Evolutionary conservation across 2,329 filamentous ascomycete genomes (phyloP).

Genomic region (Pseudopyricularia cyperi): DNA sequence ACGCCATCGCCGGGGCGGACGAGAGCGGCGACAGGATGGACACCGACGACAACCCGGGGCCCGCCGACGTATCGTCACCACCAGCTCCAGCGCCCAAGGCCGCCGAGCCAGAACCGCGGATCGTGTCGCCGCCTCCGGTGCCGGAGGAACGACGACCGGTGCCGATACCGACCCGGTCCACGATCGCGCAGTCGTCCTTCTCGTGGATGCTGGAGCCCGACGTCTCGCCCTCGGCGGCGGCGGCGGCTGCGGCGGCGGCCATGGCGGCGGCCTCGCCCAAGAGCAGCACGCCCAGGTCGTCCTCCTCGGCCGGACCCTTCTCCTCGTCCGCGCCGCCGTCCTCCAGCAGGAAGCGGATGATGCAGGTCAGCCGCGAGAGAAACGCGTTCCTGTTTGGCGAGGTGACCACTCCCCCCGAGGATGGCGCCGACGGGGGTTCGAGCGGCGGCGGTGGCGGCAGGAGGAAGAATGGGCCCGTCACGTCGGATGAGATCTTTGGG

Average conservation of each 20-base stretch:
- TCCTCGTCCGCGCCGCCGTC: constrained; percentile 9
- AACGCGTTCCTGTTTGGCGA: constrained; percentile 50
- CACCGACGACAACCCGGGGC: constrained; percentile 9
- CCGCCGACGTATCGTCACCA: not conserved
- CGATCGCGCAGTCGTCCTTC: constrained; percentile 61
- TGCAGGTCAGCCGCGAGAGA: constrained; percentile 30
- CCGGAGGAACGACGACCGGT: constrained; percentile 14
- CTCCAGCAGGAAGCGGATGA: constrained; percentile 8
- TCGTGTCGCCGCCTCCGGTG: not conserved
- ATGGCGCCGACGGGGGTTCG: constrained; percentile 18
- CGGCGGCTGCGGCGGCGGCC: not conserved
- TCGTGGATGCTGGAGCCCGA: constrained; percentile 64
- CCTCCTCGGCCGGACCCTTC: constrained; percentile 14
- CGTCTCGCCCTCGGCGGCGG: constrained; percentile 7
- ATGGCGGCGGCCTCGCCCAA: not conserved
- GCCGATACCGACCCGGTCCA: constrained; percentile 48
- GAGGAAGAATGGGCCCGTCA: constrained; percentile 17
- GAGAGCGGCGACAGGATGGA: constrained; percentile 12
- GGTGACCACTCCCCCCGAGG: constrained; percentile 15
- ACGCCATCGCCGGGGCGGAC: not conserved
- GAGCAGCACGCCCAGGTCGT: constrained; percentile 8
- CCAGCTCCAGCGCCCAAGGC: not conserved
- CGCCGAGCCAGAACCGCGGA: not conserved
- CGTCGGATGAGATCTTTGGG: constrained; percentile 40
- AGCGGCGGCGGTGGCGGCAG: constrained; percentile 18